These are phyloP conservation scores for Acanthamoeba sp. DNA, from an alignment of 208 protist species.

Conservation along the genomic window DNA sequence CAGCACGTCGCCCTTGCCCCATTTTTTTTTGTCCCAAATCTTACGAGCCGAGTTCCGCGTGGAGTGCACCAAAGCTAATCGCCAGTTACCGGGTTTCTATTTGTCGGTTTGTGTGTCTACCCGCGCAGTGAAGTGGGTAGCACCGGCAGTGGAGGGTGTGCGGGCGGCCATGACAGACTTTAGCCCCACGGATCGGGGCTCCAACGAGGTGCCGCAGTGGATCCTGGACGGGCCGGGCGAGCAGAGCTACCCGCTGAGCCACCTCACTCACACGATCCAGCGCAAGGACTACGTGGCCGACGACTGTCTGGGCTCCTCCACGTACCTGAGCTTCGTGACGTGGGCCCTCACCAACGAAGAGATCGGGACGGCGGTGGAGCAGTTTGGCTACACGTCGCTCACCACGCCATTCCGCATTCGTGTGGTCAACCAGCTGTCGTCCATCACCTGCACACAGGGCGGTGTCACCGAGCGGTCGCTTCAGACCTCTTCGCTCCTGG, in stretches of 20 bases:
- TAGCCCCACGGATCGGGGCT: not conserved
- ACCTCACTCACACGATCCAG: not conserved
- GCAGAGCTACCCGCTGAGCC: conserved; percentile 24
- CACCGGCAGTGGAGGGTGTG: not conserved
- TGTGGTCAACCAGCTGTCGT: conserved; percentile 14
- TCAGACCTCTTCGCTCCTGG: not conserved
- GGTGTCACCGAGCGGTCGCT: not conserved
- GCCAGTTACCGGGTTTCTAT: not conserved
- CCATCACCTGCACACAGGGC: not conserved
- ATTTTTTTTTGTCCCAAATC: not conserved
- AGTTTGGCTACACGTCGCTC: not conserved
- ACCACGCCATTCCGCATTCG: not conserved
- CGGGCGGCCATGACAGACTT: conserved; percentile 13
- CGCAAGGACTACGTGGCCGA: not conserved
- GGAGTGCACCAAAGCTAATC: not conserved
- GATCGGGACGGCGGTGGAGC: not conserved
- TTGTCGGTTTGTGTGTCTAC: not conserved
- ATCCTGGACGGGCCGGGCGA: not conserved
- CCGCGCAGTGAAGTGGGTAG: not conserved
- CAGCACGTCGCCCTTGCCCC: not conserved
- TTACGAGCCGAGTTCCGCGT: not conserved
- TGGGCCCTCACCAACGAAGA: conserved; percentile 35
- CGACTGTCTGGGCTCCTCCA: not conserved
- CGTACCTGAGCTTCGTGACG: not conserved
- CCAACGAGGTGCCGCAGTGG: not conserved